These are phyloP conservation scores for Cystobasidium sp. DNA, from an alignment of 1,284 basidiomycete species.

Conservation along the genomic window DNA sequence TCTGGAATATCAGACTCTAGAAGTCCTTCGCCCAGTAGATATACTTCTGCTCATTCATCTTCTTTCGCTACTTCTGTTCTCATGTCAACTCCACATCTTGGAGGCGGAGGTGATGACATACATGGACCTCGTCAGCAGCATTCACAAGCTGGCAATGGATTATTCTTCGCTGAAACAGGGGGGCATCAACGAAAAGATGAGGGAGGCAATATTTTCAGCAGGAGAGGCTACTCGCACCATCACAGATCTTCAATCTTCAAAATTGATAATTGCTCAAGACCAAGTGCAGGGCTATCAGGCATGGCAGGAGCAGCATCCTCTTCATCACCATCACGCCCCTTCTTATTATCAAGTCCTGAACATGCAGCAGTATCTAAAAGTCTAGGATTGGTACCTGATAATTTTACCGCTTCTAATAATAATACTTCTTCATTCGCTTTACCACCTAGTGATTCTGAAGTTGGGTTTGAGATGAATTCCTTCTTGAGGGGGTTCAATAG, in stretches of 20 bases:
- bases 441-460: conserved; percentile 14
- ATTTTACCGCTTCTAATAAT: conserved; percentile 9
- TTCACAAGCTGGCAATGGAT: not conserved
- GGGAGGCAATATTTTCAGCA: not conserved
- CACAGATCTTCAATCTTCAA: conserved; percentile 34
- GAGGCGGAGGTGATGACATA: too few species aligned
- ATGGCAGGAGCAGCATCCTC: conserved; percentile 15
- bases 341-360: conserved; percentile 36
- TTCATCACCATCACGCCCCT: conserved; percentile 8
- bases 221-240: not conserved
- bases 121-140: not conserved
- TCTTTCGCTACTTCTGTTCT: conserved; percentile 30
- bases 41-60: conserved; percentile 4
- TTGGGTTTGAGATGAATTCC: conserved; percentile 31
- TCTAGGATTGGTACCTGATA: conserved; percentile 38
- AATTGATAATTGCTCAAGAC: conserved; percentile 36
- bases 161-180: not conserved
- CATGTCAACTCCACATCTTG: conserved; percentile 27
- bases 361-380: conserved; percentile 36
- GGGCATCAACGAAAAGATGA: not conserved
- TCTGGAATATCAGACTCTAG: conserved; percentile 1
- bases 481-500: conserved; percentile 16
- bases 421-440: not conserved
- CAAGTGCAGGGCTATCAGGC: conserved; percentile 19
- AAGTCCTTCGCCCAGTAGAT: conserved; percentile 20